These are phyloP conservation scores for Cladosporium austrohemisphaericum DNA, from an alignment of 2,329 filamentous ascomycete genomes.

Conservation along the genomic window DNA sequence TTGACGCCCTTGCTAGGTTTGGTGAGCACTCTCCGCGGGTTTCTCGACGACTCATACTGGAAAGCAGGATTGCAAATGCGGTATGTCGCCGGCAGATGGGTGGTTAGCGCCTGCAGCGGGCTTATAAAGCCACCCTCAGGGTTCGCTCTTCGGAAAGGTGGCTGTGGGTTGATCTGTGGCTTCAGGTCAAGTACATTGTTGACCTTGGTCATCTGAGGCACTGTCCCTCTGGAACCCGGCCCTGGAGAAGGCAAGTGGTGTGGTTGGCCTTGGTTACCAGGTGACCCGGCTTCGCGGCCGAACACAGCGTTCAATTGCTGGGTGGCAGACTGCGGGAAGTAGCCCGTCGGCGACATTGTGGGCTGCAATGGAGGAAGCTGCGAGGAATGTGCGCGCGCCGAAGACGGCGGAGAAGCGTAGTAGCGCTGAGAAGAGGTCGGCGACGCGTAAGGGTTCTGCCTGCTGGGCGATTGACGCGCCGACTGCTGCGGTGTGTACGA, in stretches of 20 bases:
- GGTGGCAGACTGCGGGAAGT: constrained; percentile 68
- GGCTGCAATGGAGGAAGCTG: constrained; percentile 72
- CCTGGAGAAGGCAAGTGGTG: constrained; percentile 30
- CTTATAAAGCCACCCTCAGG: constrained; percentile 98
- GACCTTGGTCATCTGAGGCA: constrained; percentile 84
- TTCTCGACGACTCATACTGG: constrained; percentile 97
- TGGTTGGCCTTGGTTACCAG: constrained; percentile 14
- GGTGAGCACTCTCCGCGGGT: constrained; percentile 89
- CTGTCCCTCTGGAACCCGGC: constrained; percentile 55
- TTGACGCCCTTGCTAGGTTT: constrained; percentile 98
- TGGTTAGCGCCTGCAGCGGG: constrained; percentile 90
- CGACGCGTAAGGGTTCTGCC: constrained; percentile 55
- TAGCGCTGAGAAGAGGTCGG: constrained; percentile 50
- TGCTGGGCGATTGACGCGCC: constrained; percentile 76
- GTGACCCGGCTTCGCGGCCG: constrained; percentile 51
- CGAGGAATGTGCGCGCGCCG: constrained; percentile 51
- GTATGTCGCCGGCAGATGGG: constrained; percentile 90
- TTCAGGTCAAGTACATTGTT: constrained; percentile 69
- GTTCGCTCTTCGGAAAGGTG: constrained; percentile 86
- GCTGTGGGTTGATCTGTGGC: constrained; percentile 80
- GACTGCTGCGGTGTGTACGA: constrained; percentile 42
- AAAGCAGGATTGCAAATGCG: constrained; percentile 97
- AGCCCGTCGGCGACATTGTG: constrained; percentile 43
- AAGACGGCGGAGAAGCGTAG: constrained; percentile 53
- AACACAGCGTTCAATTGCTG: constrained; percentile 67